Evolutionary conservation across 305 asterid genomes (phyloP).

Genomic region (Fraxinus latifolia): DNA sequence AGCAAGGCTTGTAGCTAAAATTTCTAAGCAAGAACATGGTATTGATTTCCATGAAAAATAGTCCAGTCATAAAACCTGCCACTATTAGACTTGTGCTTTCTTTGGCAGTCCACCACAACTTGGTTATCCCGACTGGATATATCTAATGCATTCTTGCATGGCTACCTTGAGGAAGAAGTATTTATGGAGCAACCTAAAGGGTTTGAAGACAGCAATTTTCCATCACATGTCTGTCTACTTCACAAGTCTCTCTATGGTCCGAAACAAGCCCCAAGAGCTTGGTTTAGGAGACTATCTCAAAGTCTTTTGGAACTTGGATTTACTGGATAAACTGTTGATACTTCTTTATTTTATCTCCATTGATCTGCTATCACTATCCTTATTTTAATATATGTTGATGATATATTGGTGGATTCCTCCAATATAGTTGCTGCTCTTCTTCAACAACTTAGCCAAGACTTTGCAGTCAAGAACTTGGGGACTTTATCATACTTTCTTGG

Average conservation of each 20-base stretch:
- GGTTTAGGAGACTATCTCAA: neutral
- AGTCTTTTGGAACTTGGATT: neutral
- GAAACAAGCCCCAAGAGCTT: neutral
- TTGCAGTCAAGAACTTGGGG: neutral
- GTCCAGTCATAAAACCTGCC: neutral
- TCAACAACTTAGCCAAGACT: neutral
- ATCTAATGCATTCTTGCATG: neutral
- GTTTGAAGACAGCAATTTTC: neutral
- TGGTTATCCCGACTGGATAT: neutral
- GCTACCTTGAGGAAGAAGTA: neutral
- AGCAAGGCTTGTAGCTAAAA: neutral
- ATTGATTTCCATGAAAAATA: neutral
- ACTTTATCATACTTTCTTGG: neutral
- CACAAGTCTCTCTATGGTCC: neutral
- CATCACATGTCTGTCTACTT: neutral
- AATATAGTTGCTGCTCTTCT: neutral
- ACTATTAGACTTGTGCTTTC: neutral
- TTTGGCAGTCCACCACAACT: neutral
- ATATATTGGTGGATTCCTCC: neutral
- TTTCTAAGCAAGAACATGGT: neutral
- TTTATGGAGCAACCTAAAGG: neutral
- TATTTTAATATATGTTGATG: neutral
- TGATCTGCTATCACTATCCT: neutral
- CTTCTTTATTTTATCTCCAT: neutral
- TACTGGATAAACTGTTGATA: neutral